Conservation (phyloP, 2,329 filamentous ascomycete genomes). For the Fusarium ambrosium region DNA sequence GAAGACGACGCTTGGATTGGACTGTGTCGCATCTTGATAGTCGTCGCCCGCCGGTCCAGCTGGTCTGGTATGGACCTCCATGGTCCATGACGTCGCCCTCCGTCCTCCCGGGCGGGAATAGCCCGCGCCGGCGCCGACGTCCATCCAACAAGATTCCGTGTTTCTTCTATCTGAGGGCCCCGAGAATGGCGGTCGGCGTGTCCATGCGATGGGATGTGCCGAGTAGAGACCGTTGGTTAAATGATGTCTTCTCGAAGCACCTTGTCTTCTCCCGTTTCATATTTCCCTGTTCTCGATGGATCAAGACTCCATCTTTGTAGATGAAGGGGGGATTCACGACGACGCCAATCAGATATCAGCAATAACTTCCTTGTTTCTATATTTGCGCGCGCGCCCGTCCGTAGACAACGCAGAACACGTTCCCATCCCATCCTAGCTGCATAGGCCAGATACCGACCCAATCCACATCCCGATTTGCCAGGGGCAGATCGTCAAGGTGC, state of each 20-base stretch:
- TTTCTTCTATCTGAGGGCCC: neutral
- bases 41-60: slow-evolving; percentile 1
- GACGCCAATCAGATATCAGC: slow-evolving; percentile 10
- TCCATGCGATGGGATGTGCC: neutral
- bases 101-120: slow-evolving; percentile 1
- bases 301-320: neutral
- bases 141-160: slow-evolving; percentile 8
- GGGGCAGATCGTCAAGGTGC: slow-evolving; percentile 14
- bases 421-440: slow-evolving; percentile 1
- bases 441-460: neutral
- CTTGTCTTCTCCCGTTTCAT: slow-evolving; percentile 29
- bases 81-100: slow-evolving; percentile 9
- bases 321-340: slow-evolving; percentile 1
- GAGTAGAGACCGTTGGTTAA: neutral
- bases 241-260: slow-evolving; percentile 1
- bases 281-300: slow-evolving; percentile 9
- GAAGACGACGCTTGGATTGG: slow-evolving; percentile 1
- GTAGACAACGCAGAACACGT: slow-evolving; percentile 16
- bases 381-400: neutral
- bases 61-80: neutral
- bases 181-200: slow-evolving; percentile 9
- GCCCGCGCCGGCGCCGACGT: slow-evolving; percentile 6
- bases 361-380: slow-evolving; percentile 7
- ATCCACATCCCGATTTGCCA: slow-evolving; percentile 14
- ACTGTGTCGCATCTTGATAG: slow-evolving; percentile 1